Evolutionary conservation across 2,329 filamentous ascomycete species (phyloP), one percentile per base, ranked within the genome.

Genomic region (Talaromyces sp.): DNA sequence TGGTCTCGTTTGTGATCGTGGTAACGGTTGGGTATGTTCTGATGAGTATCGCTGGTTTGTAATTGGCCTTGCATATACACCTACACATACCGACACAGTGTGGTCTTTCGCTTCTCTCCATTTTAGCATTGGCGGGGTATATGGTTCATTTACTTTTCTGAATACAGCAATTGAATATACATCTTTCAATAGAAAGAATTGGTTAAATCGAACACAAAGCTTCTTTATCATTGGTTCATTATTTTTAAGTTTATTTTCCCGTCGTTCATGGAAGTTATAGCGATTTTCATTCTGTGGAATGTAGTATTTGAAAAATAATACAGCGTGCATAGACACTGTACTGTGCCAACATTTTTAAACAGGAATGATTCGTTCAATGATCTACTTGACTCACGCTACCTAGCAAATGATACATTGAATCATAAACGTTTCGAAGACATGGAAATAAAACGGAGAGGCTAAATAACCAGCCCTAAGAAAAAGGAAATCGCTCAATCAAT

Each of bases 11-110:
- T 68, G 75, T 83, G 0, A 90, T 99, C 9, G 88, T 97, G 46
- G 84, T 98, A 31, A 93, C 92, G 0, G 79, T 99, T 46, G 96
- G 95, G 0, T 99, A 97, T 77, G 92, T 88, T 1, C 82, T 96
- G 67, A 97, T 98, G 92, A 82, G 88, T 67, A 81, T 92, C 57
- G 88, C 85, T 11, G 87, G 88, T 0, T 81, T 92, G 58, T 89
- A 79, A 69, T 60, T 67, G 60, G 61, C 66, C 54, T 42, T 3
- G 68, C 21, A 44, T 18, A 12, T 5, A 39, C 16, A n/a, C 6
- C 5, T 25, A 16, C 12, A 16, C 8, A 25, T 46, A 57, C 5
- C 69, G 9, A 3, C 6, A 28, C 6, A 28, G 28, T 6, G 28
- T 14, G 5, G 7, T 1, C 8, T 46, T 48, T 54, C 37, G 2